Percentiles rank a stretch among this genome's conserved stretches.
Evolutionary conservation across 2,329 filamentous ascomycete species (phyloP).

Genomic region (Diaporthe caulivora): DNA sequence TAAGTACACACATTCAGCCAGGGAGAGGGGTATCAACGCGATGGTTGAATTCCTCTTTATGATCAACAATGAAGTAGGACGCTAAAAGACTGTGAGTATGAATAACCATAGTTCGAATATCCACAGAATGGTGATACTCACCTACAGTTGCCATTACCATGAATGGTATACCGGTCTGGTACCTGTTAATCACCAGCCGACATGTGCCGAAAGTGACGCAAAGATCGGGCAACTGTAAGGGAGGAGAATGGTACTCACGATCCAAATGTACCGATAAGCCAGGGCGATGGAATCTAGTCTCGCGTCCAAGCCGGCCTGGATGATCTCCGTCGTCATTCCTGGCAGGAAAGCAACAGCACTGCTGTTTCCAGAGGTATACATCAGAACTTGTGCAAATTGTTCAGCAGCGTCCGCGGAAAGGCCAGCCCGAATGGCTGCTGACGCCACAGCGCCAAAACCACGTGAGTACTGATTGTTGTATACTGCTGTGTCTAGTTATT

Average conservation of each 20-base stretch:
- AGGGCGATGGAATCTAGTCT: constrained; percentile 8
- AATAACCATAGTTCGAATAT: fast-evolving
- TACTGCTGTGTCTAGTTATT: neutral
- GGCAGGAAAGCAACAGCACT: neutral
- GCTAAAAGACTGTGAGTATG: neutral
- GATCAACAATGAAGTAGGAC: constrained; percentile 15
- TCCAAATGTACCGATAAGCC: constrained; percentile 14
- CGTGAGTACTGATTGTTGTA: constrained; percentile 12
- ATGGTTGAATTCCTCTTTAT: constrained; percentile 15
- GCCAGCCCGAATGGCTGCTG: neutral
- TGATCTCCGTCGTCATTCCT: neutral
- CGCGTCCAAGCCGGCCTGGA: neutral
- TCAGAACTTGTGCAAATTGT: neutral
- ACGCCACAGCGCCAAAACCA: neutral
- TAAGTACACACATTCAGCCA: neutral
- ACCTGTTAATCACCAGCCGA: no score
- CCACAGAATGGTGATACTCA: neutral
- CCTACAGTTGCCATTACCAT: constrained; percentile 9
- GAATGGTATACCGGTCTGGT: constrained; percentile 1
- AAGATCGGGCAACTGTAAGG: no score
- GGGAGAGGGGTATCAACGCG: constrained; percentile 16
- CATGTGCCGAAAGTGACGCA: no score
- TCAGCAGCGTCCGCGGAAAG: neutral
- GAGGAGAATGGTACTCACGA: no score
- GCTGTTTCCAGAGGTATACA: neutral